Evolutionary conservation across 768 basidiomycete species (phyloP).

Genomic region (Panaeolus papilionaceus): DNA sequence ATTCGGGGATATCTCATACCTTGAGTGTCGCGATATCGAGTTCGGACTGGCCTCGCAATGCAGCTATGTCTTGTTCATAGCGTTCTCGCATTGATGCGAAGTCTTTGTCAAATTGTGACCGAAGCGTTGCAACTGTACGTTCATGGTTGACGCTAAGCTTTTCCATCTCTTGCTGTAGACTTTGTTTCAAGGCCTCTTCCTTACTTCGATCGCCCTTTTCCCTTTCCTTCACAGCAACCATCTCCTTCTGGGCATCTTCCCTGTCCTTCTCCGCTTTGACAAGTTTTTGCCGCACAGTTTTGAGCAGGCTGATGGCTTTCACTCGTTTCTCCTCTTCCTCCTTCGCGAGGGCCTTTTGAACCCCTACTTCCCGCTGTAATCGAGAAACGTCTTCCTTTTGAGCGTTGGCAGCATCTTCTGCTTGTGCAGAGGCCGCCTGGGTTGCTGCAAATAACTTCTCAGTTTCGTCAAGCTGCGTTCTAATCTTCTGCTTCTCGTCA

Average conservation of each 20-base stretch:
- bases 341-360: constrained; percentile 67
- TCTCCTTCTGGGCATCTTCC: constrained; percentile 76
- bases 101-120: constrained; percentile 77
- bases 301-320: constrained; percentile 91
- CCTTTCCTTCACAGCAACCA: constrained; percentile 54
- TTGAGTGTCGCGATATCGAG: constrained; percentile 76
- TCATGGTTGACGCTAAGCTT: constrained; percentile 66
- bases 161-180: constrained; percentile 70
- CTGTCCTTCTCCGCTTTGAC: constrained; percentile 95
- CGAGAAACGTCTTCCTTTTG: constrained; percentile 61
- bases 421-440: constrained; percentile 51
- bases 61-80: constrained; percentile 75
- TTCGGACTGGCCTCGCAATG: constrained; percentile 75
- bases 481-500: constrained; percentile 74
- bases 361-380: constrained; percentile 69
- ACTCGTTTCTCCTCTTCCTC: constrained; percentile 98
- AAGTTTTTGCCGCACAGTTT: constrained; percentile 96
- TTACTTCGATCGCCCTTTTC: constrained; percentile 59
- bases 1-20: constrained; percentile 46
- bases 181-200: constrained; percentile 58
- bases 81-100: constrained; percentile 61
- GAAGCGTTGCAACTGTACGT: constrained; percentile 62
- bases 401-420: constrained; percentile 54
- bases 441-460: constrained; percentile 73
- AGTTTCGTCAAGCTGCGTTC: constrained; percentile 69